Evolutionary conservation across 148 eudicot genomes (phyloP).

Genomic region (Heliosperma pusillum): DNA sequence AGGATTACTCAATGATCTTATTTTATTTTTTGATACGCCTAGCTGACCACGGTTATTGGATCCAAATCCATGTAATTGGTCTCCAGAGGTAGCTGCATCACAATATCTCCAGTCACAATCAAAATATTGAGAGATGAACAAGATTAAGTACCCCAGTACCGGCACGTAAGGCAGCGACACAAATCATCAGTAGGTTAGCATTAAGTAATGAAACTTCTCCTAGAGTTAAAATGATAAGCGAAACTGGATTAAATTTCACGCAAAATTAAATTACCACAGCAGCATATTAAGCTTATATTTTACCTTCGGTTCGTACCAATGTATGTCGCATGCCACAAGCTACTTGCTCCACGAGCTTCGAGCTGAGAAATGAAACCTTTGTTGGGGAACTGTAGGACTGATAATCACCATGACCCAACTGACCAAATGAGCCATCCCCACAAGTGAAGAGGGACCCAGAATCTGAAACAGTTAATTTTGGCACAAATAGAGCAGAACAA

Average conservation of each 20-base stretch:
- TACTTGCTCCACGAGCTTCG: conserved; percentile 60
- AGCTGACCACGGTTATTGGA: conserved; percentile 88
- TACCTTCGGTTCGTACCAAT: conserved; percentile 70
- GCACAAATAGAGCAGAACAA: background rate
- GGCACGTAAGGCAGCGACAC: too few species aligned
- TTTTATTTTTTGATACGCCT: conserved; percentile 60
- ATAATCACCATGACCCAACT: conserved; percentile 87
- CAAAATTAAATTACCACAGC: background rate
- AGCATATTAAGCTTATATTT: conserved; percentile 3
- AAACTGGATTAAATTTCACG: background rate
- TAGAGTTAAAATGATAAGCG: too few species aligned
- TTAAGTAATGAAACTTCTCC: too few species aligned
- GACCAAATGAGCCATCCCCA: conserved; percentile 98
- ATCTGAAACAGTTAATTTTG: conserved; percentile 41
- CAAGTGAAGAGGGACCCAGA: conserved; percentile 74
- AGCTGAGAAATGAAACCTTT: conserved; percentile 45
- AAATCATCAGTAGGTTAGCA: too few species aligned
- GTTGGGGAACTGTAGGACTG: conserved; percentile 45
- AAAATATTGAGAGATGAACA: background rate
- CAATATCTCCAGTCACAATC: background rate
- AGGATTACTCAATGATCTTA: conserved; percentile 47
- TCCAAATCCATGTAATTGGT: conserved; percentile 73
- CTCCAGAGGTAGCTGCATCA: conserved; percentile 33
- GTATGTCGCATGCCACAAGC: conserved; percentile 98
- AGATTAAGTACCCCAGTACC: background rate